Percentiles rank a stretch among this genome's conserved stretches.
phyloP scores from a whole-genome alignment of 306 rosid genomes.

The Castanea crenata region DNA sequence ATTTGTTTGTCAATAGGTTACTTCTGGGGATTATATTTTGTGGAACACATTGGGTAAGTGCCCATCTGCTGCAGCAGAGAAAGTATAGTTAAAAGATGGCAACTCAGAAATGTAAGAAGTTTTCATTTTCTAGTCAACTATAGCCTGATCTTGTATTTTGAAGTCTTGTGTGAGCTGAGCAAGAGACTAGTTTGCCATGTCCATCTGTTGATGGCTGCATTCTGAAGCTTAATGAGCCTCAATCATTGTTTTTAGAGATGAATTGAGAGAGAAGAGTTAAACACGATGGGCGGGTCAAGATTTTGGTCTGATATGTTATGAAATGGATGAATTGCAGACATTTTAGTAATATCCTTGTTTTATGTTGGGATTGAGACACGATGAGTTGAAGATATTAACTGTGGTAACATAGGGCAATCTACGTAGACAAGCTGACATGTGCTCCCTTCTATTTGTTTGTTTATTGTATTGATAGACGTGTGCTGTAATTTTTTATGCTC shows the following conservation, averaged over 20 bases:
- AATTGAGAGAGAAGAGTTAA: background rate
- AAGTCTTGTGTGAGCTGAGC: constrained; percentile 9
- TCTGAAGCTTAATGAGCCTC: background rate
- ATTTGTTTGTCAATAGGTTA: constrained; percentile 44
- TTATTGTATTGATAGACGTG: background rate
- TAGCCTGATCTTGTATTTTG: constrained; percentile 12
- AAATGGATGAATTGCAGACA: background rate
- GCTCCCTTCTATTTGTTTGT: background rate
- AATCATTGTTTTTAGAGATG: background rate
- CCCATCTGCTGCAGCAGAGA: constrained; percentile 56
- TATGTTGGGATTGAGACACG: background rate
- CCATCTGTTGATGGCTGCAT: background rate
- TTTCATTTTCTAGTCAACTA: constrained; percentile 14
- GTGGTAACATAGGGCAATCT: background rate
- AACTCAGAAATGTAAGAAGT: background rate
- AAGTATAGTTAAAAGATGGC: constrained; percentile 31
- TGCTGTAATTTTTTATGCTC: too few species aligned
- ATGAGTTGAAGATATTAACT: background rate
- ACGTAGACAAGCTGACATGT: background rate
- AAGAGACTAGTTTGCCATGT: constrained; percentile 14
- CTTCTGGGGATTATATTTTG: constrained; percentile 81
- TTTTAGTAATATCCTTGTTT: background rate
- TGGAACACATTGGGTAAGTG: constrained; percentile 94
- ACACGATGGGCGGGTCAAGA: background rate
- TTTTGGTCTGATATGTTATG: background rate